phyloP scores from a whole-genome alignment of 2,329 filamentous ascomycete species.

The Aspergillus awamori region DNA sequence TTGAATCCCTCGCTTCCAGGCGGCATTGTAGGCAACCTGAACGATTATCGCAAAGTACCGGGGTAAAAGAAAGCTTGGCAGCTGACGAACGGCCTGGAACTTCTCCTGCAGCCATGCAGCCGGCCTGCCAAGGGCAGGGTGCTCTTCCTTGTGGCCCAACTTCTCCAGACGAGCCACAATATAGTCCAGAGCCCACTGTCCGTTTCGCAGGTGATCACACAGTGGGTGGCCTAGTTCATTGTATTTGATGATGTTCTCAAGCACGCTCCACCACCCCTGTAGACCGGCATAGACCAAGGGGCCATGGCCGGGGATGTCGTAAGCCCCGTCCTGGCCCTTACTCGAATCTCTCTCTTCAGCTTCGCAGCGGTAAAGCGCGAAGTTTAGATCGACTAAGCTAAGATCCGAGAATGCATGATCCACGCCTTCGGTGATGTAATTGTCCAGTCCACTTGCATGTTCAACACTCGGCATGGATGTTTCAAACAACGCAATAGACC shows the following conservation, averaged over 20 bases:
- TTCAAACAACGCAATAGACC: conserved; percentile 92
- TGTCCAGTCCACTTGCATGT: conserved; percentile 79
- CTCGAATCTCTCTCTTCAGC: conserved; percentile 83
- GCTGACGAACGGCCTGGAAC: conserved; percentile 79
- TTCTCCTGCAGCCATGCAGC: conserved; percentile 79
- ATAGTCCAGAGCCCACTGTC: conserved; percentile 91
- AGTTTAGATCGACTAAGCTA: conserved; percentile 83
- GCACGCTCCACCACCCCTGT: conserved; percentile 97
- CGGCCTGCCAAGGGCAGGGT: conserved; percentile 64
- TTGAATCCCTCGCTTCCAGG: conserved; percentile 74
- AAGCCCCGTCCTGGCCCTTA: conserved; percentile 79
- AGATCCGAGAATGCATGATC: conserved; percentile 75
- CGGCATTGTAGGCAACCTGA: conserved; percentile 83
- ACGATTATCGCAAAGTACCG: conserved; percentile 91
- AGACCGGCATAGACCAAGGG: conserved; percentile 90
- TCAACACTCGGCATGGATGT: conserved; percentile 92
- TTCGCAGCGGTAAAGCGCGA: conserved; percentile 86
- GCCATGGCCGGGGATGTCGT: conserved; percentile 81
- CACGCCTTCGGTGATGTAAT: conserved; percentile 80
- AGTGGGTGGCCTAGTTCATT: conserved; percentile 93
- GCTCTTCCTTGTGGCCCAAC: conserved; percentile 65
- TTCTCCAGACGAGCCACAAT: conserved; percentile 76
- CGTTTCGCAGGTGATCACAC: conserved; percentile 88
- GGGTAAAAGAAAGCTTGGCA: conserved; percentile 88
- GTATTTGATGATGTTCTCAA: conserved; percentile 79